Conservation (phyloP, 495 filamentous ascomycete genomes). For the Viridothelium virens region DNA sequence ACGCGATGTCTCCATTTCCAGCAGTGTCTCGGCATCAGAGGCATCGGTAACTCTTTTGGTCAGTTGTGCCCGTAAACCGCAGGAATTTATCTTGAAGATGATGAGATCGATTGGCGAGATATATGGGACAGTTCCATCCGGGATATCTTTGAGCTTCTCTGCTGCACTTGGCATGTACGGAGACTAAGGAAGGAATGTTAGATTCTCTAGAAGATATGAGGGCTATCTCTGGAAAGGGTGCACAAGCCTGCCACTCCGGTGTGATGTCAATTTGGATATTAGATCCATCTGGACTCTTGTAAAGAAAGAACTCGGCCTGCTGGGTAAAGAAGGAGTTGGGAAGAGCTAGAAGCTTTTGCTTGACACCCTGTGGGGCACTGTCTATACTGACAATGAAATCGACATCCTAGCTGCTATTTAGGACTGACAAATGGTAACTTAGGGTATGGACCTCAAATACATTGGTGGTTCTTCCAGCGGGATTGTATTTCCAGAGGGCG, state of each 20-base stretch:
- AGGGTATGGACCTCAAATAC: background rate
- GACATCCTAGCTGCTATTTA: background rate
- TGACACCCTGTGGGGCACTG: background rate
- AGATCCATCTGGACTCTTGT: constrained; percentile 16
- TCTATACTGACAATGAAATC: background rate
- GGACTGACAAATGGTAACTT: background rate
- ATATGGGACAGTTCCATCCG: background rate
- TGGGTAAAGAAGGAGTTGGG: constrained; percentile 10
- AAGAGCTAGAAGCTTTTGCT: background rate
- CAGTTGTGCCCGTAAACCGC: background rate
- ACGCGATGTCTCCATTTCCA: background rate
- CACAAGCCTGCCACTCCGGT: background rate
- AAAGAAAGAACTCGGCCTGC: constrained; percentile 16
- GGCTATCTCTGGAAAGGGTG: background rate
- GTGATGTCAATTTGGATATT: constrained; percentile 11
- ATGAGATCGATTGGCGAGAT: background rate
- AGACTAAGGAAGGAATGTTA: background rate
- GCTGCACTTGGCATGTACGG: background rate
- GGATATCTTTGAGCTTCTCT: background rate
- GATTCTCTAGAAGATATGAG: no score
- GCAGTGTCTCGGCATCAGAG: background rate
- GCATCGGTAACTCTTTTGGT: background rate
- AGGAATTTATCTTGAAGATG: background rate
- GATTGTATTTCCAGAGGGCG: background rate
- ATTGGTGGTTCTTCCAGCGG: background rate